phyloP scores from a whole-genome alignment of 768 basidiomycete species.

The Clavulina sp. region DNA sequence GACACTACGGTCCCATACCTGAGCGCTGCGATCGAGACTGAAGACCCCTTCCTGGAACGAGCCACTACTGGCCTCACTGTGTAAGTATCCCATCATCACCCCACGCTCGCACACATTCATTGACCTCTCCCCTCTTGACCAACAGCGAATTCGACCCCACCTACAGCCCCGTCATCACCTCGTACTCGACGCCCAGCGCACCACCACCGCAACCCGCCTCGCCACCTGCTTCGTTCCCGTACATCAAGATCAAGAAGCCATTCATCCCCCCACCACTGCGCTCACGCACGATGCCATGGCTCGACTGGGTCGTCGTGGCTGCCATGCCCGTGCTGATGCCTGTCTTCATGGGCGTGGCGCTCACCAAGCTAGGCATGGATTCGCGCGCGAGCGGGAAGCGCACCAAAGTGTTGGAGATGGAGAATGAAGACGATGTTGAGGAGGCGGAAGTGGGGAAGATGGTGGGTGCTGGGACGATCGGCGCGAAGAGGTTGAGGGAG shows the following conservation, averaged over 20 bases:
- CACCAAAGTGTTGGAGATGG: no score
- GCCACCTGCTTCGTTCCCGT: conserved; percentile 20
- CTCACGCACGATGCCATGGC: conserved; percentile 16
- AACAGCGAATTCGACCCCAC: conserved; percentile 37
- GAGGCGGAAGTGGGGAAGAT: no score
- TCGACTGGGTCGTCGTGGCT: conserved; percentile 32
- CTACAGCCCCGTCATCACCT: conserved; percentile 39
- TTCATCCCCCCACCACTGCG: conserved; percentile 41
- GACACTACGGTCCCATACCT: conserved; percentile 72
- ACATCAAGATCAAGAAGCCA: conserved; percentile 28
- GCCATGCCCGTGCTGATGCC: conserved; percentile 52
- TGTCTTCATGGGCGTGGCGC: conserved; percentile 31
- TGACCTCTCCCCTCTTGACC: background rate
- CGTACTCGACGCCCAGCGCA: conserved; percentile 28
- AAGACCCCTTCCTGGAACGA: conserved; percentile 47
- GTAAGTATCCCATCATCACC: conserved; percentile 22
- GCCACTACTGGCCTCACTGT: conserved; percentile 41
- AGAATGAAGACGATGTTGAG: no score
- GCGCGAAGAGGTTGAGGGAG: no score
- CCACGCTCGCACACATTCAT: background rate
- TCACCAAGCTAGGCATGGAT: conserved; percentile 9
- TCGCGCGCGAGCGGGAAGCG: conserved; percentile 6
- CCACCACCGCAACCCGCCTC: conserved; percentile 24
- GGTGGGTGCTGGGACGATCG: no score
- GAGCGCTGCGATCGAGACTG: conserved; percentile 51